Evolutionary conservation across 1,284 basidiomycete species (phyloP), one percentile per base, ranked within the genome.

Genomic region (Trametes pubescens): DNA sequence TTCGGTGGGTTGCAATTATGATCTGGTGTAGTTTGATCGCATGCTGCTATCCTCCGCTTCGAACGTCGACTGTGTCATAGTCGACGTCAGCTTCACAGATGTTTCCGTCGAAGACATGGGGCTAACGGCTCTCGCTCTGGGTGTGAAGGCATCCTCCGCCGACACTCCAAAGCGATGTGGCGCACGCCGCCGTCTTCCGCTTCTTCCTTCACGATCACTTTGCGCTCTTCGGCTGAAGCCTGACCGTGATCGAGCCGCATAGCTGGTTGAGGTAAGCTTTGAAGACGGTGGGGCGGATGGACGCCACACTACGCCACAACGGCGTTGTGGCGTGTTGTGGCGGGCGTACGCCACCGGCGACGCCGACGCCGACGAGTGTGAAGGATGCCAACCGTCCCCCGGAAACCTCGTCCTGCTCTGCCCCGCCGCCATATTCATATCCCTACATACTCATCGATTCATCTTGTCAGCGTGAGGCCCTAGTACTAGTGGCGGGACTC

Each of bases 291-390:
- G n/a, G n/a, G n/a, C n/a, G n/a, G n/a, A 37, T 5, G 34, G 34
- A 32, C 44, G 51, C 29, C 29, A 32, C 29, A 32, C n/a, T n/a
- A 59, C 58, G 58, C 58, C 58, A 59, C 58, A 34, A 46, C 26
- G 29, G 8, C 24, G 53, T 37, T 18, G 53, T 55, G 53, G n/a
- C n/a, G n/a, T n/a, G n/a, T n/a, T n/a, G n/a, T n/a, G n/a, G 43
- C 53, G 43, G 29, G 35, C 56, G 35, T 38, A 22, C 46, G 56
- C 56, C 56, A 57, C 56, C 49, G 38, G 9, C 21, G 48, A 46
- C 51, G 37, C 54, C 29, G 51, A 52, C 51, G 59, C 59, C 51
- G 35, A 54, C 51, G 34, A 51, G 59, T 51, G 59, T 60, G 59
- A 7, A 32, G 9, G 48, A 2, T 4, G 51, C 34, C 4, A 9